phyloP scores from a whole-genome alignment of 179 eudicot species.

The Silene coronaria region DNA sequence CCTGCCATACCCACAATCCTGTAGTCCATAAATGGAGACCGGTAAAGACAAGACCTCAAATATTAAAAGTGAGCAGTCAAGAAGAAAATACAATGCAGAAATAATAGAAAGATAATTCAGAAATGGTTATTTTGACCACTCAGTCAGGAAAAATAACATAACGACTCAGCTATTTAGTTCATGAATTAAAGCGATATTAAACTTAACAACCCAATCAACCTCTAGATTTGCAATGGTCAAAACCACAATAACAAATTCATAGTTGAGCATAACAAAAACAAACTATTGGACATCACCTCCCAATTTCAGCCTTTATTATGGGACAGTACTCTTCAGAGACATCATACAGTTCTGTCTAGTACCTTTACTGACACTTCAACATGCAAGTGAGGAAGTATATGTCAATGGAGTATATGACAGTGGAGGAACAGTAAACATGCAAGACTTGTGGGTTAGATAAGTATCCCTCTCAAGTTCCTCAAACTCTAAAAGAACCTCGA shows the following conservation, averaged over 20 bases:
- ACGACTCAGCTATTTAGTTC: not conserved
- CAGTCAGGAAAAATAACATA: not conserved
- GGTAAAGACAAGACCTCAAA: not conserved
- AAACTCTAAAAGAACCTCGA: too few relatives aligned
- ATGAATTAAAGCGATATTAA: too few relatives aligned
- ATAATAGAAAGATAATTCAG: not conserved
- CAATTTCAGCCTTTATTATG: not conserved
- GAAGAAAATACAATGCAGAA: not conserved
- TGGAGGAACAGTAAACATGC: not conserved
- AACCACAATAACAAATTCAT: not conserved
- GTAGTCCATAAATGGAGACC: constrained; percentile 26
- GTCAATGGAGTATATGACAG: not conserved
- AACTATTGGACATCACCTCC: not conserved
- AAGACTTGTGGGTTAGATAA: not conserved
- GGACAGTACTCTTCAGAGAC: not conserved
- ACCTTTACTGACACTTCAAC: not conserved
- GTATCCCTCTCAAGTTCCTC: not conserved
- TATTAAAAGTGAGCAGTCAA: not conserved
- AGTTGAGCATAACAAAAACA: not conserved
- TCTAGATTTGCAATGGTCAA: too few relatives aligned
- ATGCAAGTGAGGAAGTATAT: not conserved
- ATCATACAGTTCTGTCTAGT: not conserved
- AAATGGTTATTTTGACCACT: not conserved
- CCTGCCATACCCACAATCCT: constrained; percentile 99
- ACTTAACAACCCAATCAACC: too few relatives aligned